Conservation (phyloP, 2,329 filamentous ascomycete species). For the Dactylellina drechsleri region DNA sequence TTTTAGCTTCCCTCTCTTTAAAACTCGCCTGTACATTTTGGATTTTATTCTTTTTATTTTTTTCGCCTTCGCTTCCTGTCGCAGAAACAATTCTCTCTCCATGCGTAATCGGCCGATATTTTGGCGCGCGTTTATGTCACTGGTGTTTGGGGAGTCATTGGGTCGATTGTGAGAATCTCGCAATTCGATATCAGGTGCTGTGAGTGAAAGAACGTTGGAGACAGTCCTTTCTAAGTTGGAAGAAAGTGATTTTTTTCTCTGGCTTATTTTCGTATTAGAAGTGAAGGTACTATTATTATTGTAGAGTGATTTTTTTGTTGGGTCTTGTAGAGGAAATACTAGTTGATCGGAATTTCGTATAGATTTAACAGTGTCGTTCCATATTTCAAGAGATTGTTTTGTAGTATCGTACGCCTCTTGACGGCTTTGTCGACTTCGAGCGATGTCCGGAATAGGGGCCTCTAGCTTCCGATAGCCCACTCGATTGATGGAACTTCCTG, state of each 20-base stretch:
- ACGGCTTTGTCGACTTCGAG: conserved; percentile 86
- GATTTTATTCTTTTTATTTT: conserved; percentile 99
- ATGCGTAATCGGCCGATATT: conserved; percentile 73
- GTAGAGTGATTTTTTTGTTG: conserved; percentile 70
- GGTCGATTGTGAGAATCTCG: conserved; percentile 61
- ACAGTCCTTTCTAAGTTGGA: conserved; percentile 23
- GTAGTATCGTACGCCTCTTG: conserved; percentile 86
- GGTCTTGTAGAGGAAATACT: conserved; percentile 78
- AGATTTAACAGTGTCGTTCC: conserved; percentile 94
- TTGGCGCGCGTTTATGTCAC: conserved; percentile 60
- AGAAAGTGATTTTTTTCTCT: too few relatives aligned
- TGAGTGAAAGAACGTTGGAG: conserved; percentile 7
- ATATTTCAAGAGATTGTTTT: conserved; percentile 87
- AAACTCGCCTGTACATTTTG: conserved; percentile 90
- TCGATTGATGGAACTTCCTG: conserved; percentile 52
- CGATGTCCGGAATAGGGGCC: conserved; percentile 82
- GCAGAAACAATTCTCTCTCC: conserved; percentile 83
- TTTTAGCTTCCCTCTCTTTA: conserved; percentile 77
- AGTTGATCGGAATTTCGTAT: conserved; percentile 92
- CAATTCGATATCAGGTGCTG: conserved; percentile 62
- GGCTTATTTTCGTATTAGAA: conserved; percentile 68
- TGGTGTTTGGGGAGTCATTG: conserved; percentile 79
- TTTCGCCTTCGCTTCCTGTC: conserved; percentile 87
- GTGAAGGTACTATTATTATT: conserved; percentile 61
- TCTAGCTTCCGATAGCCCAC: conserved; percentile 72